These are phyloP conservation scores for Raddia guianensis DNA, from an alignment of 176 grass and related monocot species.

Conservation along the genomic window DNA sequence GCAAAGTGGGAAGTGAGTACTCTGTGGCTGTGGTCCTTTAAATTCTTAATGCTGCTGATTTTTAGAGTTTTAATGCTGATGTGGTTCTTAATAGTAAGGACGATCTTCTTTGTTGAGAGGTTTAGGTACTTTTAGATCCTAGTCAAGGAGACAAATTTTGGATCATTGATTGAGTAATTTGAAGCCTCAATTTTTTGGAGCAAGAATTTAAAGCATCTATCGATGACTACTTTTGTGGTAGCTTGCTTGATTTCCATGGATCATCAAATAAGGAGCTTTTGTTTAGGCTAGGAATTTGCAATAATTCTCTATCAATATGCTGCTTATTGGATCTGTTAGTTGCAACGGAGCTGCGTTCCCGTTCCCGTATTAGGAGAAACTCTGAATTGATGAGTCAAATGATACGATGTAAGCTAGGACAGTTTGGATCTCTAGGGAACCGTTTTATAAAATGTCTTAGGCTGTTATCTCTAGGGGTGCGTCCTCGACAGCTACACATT, in stretches of 20 bases:
- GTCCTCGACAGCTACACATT: too few relatives aligned
- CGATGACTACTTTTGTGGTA: neutral
- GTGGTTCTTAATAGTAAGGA: neutral
- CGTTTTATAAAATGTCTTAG: too few relatives aligned
- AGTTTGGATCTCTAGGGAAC: too few relatives aligned
- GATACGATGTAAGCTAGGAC: neutral
- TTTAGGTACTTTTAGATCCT: neutral
- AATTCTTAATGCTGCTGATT: neutral
- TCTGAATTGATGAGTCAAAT: neutral
- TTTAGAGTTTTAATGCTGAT: conserved; percentile 14
- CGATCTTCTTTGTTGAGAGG: neutral
- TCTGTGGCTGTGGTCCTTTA: neutral
- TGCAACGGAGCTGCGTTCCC: neutral
- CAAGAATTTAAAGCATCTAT: too few relatives aligned
- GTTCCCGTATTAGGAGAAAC: neutral
- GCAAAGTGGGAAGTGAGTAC: conserved; percentile 57
- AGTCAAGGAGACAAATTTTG: neutral
- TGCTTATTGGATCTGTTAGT: neutral
- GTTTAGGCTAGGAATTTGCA: too few relatives aligned
- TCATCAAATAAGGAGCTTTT: neutral
- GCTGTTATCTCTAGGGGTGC: too few relatives aligned
- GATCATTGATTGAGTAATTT: neutral
- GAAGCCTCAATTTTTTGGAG: neutral
- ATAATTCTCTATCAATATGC: neutral
- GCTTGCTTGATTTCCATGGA: neutral